Percentiles rank a stretch among this genome's conserved stretches.
phyloP scores from a whole-genome alignment of 768 basidiomycete genomes.

The Cystobasidium onofrii region DNA sequence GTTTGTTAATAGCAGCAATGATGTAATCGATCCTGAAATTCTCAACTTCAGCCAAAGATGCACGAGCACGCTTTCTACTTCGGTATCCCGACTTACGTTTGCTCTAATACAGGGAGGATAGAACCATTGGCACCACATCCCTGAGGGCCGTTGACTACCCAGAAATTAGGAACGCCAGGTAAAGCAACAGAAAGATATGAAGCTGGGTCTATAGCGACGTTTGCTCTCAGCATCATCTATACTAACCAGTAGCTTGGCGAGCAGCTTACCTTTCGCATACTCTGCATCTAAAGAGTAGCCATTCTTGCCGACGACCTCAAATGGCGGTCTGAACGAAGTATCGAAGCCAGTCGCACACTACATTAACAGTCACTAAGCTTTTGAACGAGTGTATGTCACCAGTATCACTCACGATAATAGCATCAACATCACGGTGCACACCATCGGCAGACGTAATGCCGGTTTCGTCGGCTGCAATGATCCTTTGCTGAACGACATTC shows the following conservation, averaged over 20 bases:
- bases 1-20: slow-evolving; percentile 18
- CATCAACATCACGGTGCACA: slow-evolving; percentile 34
- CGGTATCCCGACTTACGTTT: background rate
- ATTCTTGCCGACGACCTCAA: slow-evolving; percentile 1
- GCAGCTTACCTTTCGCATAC: slow-evolving; percentile 2
- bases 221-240: background rate
- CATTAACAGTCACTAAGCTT: background rate
- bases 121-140: slow-evolving; percentile 16
- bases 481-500: slow-evolving; percentile 17
- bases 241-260: background rate
- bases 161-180: background rate
- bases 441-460: slow-evolving; percentile 33
- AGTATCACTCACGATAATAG: slow-evolving; percentile 29
- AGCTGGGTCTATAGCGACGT: background rate
- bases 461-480: slow-evolving; percentile 31
- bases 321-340: slow-evolving; percentile 3
- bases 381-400: no score
- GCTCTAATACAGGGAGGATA: slow-evolving; percentile 5
- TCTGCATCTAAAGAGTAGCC: slow-evolving; percentile 8
- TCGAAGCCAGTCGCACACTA: slow-evolving; percentile 25
- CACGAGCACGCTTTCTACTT: background rate
- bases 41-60: no score
- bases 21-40: slow-evolving; percentile 20
- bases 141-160: slow-evolving; percentile 20
- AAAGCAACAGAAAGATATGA: slow-evolving; percentile 16